phyloP scores from a whole-genome alignment of 352 stramenopile species.

The Phytopythium oedochilum region DNA sequence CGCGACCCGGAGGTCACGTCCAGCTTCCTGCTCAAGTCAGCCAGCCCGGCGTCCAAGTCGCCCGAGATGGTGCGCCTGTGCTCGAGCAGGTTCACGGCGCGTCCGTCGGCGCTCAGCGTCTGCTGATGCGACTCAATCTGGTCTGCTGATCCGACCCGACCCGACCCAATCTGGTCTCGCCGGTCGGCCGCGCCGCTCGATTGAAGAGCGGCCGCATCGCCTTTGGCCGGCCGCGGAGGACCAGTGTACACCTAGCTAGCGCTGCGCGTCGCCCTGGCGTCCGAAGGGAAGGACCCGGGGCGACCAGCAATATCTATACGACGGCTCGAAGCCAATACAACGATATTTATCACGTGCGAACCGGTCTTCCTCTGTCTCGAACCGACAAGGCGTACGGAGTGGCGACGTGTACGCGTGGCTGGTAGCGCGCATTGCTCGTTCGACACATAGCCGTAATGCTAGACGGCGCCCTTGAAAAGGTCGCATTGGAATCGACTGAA shows the following conservation, averaged over 20 bases:
- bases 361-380: too few relatives aligned
- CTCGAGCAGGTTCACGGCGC: slow-evolving; percentile 25
- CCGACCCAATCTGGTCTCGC: too few relatives aligned
- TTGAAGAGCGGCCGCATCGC: neutral
- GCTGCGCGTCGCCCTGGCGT: neutral
- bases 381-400: too few relatives aligned
- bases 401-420: too few relatives aligned
- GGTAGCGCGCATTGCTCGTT: too few relatives aligned
- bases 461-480: too few relatives aligned
- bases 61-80: slow-evolving; percentile 33
- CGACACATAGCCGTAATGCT: too few relatives aligned
- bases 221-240: too few relatives aligned
- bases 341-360: neutral
- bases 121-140: too few relatives aligned
- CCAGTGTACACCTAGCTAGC: neutral
- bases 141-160: too few relatives aligned
- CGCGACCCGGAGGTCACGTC: slow-evolving; percentile 15
- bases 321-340: too few relatives aligned
- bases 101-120: slow-evolving; percentile 10
- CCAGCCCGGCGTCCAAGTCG: slow-evolving; percentile 29
- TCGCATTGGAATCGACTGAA: too few relatives aligned
- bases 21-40: slow-evolving; percentile 23
- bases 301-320: neutral
- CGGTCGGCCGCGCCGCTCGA: neutral
- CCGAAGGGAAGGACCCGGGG: neutral